Evolutionary conservation across 2,329 filamentous ascomycete species (phyloP), one percentile per base, ranked within the genome.

Genomic region (Penicillium brasilianum): DNA sequence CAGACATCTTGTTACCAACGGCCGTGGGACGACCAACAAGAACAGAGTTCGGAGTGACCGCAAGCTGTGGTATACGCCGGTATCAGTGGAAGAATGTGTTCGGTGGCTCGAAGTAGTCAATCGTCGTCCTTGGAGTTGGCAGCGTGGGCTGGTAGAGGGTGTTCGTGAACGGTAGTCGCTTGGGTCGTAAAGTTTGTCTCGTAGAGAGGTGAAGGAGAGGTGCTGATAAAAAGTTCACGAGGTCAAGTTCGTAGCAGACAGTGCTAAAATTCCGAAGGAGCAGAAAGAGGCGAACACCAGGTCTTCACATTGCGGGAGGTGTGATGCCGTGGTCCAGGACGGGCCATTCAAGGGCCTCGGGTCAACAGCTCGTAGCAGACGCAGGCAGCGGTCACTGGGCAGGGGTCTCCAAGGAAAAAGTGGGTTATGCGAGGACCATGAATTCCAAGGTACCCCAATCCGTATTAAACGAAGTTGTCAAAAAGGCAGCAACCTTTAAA

Each of bases 1-100:
- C 76, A 57, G 68, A 73, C 75, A 79, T 79, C 60, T 62, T 73
- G 62, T 53, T 11, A 25, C 22, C 20, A 22, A 14, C 20, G 34
- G 44, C 16, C 20, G 8, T 51, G 14, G 16, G 9, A 16, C 22
- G 20, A 53, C 14, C 25, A 22, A 7, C 34, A 28, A 36, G 22
- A n/a, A n/a, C 22, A 34, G 37, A 7, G 10, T 9, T 28, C 7
- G 39, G 30, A 16, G 16, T 20, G 30, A 18, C 10, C 16, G 36
- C 22, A 55, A 18, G 36, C 2, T 39, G 50, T 28, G 13, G 25
- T 13, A 10, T 28, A 4, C 28, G 13, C 37, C 14, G 32, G 22
- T 9, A 22, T 48, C 10, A 25, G 20, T 8, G 10, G 10, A 25
- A 4, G 28, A 18, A 22, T 14, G 43, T 36, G 18, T 48, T 13